These are phyloP conservation scores for Starmera dryadoides DNA, from an alignment of 805 yeast species.

Conservation along the genomic window DNA sequence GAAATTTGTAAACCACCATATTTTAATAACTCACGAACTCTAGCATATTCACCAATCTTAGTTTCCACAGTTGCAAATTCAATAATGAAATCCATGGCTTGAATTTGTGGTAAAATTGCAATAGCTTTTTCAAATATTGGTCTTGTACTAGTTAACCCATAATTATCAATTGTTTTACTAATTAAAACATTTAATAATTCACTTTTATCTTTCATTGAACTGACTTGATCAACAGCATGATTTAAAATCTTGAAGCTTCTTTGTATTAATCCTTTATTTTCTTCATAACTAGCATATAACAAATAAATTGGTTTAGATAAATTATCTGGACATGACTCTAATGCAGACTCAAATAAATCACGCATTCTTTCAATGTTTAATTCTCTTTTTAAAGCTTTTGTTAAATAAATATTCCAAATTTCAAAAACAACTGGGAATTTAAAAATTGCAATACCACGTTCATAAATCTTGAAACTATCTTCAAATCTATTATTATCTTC, in stretches of 20 bases:
- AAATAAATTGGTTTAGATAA: slow-evolving; percentile 42
- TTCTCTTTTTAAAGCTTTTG: slow-evolving; percentile 33
- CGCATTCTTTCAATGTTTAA: slow-evolving; percentile 48
- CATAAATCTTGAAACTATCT: slow-evolving; percentile 54
- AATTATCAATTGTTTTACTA: slow-evolving; percentile 28
- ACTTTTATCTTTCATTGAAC: slow-evolving; percentile 23
- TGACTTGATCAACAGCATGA: slow-evolving; percentile 28
- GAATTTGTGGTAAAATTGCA: slow-evolving; percentile 34
- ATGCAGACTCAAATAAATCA: slow-evolving; percentile 67
- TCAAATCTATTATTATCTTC: slow-evolving; percentile 39
- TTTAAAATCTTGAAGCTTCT: slow-evolving; percentile 43
- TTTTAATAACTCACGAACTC: slow-evolving; percentile 59
- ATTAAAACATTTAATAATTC: slow-evolving; percentile 38
- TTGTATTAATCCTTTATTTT: slow-evolving; percentile 39
- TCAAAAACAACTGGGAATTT: slow-evolving; percentile 55
- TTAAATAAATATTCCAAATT: slow-evolving; percentile 64
- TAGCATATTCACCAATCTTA: slow-evolving; percentile 37
- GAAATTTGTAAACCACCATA: slow-evolving; percentile 42
- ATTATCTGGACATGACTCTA: slow-evolving; percentile 42
- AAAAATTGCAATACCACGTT: slow-evolving; percentile 58
- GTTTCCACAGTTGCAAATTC: slow-evolving; percentile 56
- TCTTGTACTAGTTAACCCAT: slow-evolving; percentile 38
- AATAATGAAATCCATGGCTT: slow-evolving; percentile 34
- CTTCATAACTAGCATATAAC: slow-evolving; percentile 58
- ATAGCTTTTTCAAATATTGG: slow-evolving; percentile 47